Percentiles rank a stretch among this genome's conserved stretches.
Conservation (phyloP, 768 basidiomycete species). For the Crassisporium funariophilum region DNA sequence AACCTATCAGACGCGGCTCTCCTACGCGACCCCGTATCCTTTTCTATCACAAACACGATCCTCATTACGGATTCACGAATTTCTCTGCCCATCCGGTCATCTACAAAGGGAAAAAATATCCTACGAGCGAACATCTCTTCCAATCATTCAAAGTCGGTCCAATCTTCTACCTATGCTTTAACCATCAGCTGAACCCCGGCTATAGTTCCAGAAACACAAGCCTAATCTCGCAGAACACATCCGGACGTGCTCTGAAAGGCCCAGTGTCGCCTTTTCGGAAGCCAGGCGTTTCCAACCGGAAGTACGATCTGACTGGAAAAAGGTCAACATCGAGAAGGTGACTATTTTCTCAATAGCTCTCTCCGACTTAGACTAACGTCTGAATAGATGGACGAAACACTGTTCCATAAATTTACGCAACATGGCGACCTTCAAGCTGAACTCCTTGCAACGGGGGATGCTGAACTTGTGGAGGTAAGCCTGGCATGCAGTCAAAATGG, state of each 20-base stretch:
- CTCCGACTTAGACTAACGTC: constrained; percentile 2
- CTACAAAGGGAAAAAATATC: constrained; percentile 65
- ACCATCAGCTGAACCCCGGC: constrained; percentile 7
- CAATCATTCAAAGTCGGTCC: constrained; percentile 70
- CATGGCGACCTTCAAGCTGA: constrained; percentile 59
- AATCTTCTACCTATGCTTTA: background rate
- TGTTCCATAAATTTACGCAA: constrained; percentile 73
- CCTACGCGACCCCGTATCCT: constrained; percentile 43
- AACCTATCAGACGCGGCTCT: too few relatives aligned
- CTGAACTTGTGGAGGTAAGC: constrained; percentile 68
- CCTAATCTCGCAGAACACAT: constrained; percentile 72
- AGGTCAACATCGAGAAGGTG: constrained; percentile 69
- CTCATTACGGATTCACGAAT: constrained; percentile 74
- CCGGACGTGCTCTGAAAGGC: constrained; percentile 60
- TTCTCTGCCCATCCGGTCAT: constrained; percentile 68
- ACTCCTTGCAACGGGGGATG: constrained; percentile 65
- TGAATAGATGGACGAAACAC: constrained; percentile 62
- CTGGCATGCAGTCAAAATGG: constrained; percentile 1
- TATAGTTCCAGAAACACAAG: constrained; percentile 58
- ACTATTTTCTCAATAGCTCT: background rate
- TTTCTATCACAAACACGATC: constrained; percentile 66
- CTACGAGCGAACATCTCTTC: constrained; percentile 78
- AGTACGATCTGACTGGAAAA: constrained; percentile 67
- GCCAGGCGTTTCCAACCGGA: constrained; percentile 64
- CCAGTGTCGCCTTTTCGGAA: constrained; percentile 67